Evolutionary conservation across 2,329 filamentous ascomycete genomes (phyloP).

Genomic region (Fusarium sp.): DNA sequence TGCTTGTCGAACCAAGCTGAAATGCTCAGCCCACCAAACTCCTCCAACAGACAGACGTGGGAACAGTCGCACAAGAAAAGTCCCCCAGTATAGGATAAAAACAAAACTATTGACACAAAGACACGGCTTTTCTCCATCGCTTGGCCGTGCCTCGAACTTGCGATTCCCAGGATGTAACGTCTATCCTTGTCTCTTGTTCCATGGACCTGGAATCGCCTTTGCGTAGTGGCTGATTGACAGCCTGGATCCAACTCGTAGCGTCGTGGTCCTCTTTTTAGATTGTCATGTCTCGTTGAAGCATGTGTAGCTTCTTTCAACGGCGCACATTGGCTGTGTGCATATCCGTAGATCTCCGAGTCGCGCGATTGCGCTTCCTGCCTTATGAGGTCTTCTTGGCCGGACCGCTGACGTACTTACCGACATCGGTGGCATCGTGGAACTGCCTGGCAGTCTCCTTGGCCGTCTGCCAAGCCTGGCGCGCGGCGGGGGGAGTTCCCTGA

Average conservation of each 20-base stretch:
- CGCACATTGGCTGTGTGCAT: constrained; percentile 8
- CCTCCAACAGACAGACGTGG: constrained; percentile 21
- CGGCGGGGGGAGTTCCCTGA: constrained; percentile 85
- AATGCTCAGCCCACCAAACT: constrained; percentile 28
- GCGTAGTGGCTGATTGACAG: constrained; percentile 27
- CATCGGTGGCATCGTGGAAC: constrained; percentile 83
- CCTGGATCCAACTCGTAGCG: constrained; percentile 31
- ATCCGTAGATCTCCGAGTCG: constrained; percentile 4
- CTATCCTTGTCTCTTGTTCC: constrained; percentile 12
- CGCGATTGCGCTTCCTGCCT: constrained; percentile 15
- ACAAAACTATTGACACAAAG: constrained; percentile 17
- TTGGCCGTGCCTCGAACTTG: background rate
- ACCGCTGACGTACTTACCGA: constrained; percentile 76
- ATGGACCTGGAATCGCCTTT: constrained; percentile 16
- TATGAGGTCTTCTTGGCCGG: constrained; percentile 62
- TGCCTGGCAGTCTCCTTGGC: constrained; percentile 80
- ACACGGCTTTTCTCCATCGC: constrained; percentile 12
- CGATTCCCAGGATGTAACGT: background rate
- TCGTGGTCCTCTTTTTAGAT: constrained; percentile 30
- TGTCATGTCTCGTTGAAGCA: constrained; percentile 31
- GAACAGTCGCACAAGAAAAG: constrained; percentile 30
- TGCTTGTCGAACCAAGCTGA: constrained; percentile 26
- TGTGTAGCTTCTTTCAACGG: background rate
- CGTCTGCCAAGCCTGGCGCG: constrained; percentile 82
- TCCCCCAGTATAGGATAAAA: constrained; percentile 31